These are phyloP conservation scores for Fragaria ananassa DNA, from an alignment of 306 rosid species.

Conservation along the genomic window DNA sequence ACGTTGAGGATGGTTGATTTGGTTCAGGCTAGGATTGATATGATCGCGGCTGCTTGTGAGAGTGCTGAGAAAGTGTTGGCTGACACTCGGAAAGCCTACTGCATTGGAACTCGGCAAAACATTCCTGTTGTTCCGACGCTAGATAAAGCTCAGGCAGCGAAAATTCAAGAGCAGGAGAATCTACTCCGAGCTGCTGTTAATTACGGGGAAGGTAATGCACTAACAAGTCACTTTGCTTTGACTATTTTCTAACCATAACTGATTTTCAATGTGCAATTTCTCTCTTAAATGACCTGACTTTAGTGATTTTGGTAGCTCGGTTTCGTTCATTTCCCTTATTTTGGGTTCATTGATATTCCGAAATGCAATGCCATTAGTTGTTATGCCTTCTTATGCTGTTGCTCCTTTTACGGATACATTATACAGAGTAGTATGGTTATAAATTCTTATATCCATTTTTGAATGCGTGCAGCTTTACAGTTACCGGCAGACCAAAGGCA, in stretches of 20 bases:
- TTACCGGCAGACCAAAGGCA: constrained; percentile 78
- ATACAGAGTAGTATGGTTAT: constrained; percentile 1
- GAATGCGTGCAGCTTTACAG: constrained; percentile 51
- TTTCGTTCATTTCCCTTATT: neutral
- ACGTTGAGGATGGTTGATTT: neutral
- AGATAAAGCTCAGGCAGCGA: constrained; percentile 94
- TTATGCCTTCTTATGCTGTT: neutral
- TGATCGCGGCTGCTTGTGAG: constrained; percentile 91
- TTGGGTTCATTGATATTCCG: neutral
- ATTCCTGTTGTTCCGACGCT: constrained; percentile 68
- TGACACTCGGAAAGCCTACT: constrained; percentile 86
- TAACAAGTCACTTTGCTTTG: neutral
- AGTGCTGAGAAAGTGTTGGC: constrained; percentile 92
- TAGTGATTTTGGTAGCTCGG: neutral
- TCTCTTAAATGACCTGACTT: neutral
- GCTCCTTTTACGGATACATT: neutral
- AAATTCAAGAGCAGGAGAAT: constrained; percentile 89
- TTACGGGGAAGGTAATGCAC: constrained; percentile 59
- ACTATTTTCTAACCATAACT: neutral
- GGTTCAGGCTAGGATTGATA: constrained; percentile 68
- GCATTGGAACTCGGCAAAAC: constrained; percentile 87
- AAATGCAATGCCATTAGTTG: neutral
- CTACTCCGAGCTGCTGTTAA: constrained; percentile 87
- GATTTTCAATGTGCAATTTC: neutral
- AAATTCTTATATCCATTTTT: constrained; percentile 21